phyloP scores from a whole-genome alignment of 345 rosid species.

The Moricandia moricandioides region DNA sequence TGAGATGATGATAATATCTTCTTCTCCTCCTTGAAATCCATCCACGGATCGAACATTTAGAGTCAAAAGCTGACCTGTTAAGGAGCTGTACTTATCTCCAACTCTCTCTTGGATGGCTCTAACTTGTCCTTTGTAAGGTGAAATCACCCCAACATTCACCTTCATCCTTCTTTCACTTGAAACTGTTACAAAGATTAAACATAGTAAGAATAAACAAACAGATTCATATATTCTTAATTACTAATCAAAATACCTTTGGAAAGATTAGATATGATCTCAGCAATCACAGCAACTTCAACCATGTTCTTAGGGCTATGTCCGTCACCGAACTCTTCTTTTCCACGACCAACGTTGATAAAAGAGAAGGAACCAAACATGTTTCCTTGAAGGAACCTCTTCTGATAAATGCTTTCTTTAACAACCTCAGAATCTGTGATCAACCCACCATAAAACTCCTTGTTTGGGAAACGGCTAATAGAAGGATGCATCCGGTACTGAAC shows the following conservation, averaged over 20 bases:
- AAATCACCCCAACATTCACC: background rate
- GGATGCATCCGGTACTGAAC: constrained; percentile 78
- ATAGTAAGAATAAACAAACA: background rate
- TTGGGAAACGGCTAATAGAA: constrained; percentile 56
- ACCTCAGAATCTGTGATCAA: constrained; percentile 37
- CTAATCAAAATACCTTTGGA: background rate
- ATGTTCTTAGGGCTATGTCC: background rate
- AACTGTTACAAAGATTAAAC: background rate
- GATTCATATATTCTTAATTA: background rate
- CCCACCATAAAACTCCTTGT: constrained; percentile 40
- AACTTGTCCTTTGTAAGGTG: background rate
- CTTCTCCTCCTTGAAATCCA: background rate
- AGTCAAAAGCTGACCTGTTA: background rate
- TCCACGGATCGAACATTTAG: background rate
- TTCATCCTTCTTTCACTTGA: background rate
- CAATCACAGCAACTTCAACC: background rate
- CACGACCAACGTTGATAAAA: background rate
- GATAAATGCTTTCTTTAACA: constrained; percentile 35
- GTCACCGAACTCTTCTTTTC: background rate
- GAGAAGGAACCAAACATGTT: background rate
- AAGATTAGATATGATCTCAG: background rate
- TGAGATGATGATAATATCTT: background rate
- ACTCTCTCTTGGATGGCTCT: background rate
- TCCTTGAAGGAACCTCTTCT: constrained; percentile 1
- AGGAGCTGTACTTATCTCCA: background rate